Percentiles rank a stretch among this genome's conserved stretches.
phyloP scores from a whole-genome alignment of 805 yeast genomes.

The Candida endomychidarum region DNA sequence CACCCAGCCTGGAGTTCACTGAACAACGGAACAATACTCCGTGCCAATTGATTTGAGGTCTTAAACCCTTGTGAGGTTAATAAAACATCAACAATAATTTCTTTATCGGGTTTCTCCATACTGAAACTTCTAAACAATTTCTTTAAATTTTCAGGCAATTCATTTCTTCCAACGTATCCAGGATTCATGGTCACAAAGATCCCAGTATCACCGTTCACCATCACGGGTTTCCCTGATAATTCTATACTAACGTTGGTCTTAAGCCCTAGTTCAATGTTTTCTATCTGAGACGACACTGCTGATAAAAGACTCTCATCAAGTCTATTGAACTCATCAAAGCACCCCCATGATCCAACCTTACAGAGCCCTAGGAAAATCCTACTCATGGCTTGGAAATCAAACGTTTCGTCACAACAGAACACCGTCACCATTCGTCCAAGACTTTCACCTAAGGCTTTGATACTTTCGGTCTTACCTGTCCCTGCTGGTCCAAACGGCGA shows the following conservation, averaged over 20 bases:
- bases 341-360: slow-evolving; percentile 88
- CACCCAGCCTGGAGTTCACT: slow-evolving; percentile 35
- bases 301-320: slow-evolving; percentile 69
- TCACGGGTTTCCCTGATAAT: slow-evolving; percentile 41
- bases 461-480: slow-evolving; percentile 91
- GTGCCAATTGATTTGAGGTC: slow-evolving; percentile 45
- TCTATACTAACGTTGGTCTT: slow-evolving; percentile 27
- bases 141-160: slow-evolving; percentile 81
- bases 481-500: slow-evolving; percentile 97
- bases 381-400: slow-evolving; percentile 77
- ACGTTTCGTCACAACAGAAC: slow-evolving; percentile 88
- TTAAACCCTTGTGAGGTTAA: slow-evolving; percentile 70
- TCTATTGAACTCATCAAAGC: slow-evolving; percentile 94
- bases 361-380: slow-evolving; percentile 77
- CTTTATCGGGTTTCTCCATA: slow-evolving; percentile 70
- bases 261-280: slow-evolving; percentile 61
- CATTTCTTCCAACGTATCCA: slow-evolving; percentile 77
- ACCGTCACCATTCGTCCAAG: slow-evolving; percentile 82
- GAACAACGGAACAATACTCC: slow-evolving; percentile 56
- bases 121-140: slow-evolving; percentile 75
- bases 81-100: slow-evolving; percentile 67
- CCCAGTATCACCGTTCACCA: slow-evolving; percentile 55
- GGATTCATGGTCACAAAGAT: slow-evolving; percentile 92
- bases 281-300: slow-evolving; percentile 82
- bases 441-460: slow-evolving; percentile 78